Percentiles rank a stretch among this genome's conserved stretches.
phyloP scores from a whole-genome alignment of 192 early-diverging fungal genomes.

The Geranomyces michiganensis region DNA sequence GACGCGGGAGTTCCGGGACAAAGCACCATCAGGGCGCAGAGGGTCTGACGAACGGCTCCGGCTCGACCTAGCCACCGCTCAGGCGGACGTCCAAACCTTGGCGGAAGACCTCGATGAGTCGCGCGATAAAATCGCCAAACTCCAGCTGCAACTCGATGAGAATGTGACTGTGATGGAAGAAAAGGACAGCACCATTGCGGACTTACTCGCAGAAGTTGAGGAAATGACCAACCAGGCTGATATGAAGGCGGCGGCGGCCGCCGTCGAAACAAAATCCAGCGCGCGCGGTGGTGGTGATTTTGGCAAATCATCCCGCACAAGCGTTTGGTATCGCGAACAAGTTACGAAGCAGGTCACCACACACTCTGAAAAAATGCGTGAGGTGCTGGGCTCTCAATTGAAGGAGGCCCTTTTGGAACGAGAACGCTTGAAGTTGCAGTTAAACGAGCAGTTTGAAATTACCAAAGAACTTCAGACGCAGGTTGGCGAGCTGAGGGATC shows the following conservation, averaged over 20 bases:
- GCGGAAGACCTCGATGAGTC: slow-evolving; percentile 26
- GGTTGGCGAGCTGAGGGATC: slow-evolving; percentile 9
- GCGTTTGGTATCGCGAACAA: slow-evolving; percentile 13
- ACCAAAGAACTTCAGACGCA: slow-evolving; percentile 33
- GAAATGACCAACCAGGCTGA: slow-evolving; percentile 50
- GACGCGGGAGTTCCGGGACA: slow-evolving; percentile 15
- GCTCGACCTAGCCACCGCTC: slow-evolving; percentile 46
- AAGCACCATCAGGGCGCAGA: background rate
- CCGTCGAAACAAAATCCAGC: slow-evolving; percentile 24
- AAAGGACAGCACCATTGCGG: slow-evolving; percentile 51
- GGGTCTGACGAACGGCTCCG: slow-evolving; percentile 38
- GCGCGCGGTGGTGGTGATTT: background rate
- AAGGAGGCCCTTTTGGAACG: slow-evolving; percentile 46
- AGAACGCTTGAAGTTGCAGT: slow-evolving; percentile 38
- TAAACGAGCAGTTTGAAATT: slow-evolving; percentile 25
- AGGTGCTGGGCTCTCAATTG: slow-evolving; percentile 36
- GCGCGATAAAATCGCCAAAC: slow-evolving; percentile 20
- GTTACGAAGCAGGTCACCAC: slow-evolving; percentile 27
- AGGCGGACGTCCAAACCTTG: slow-evolving; percentile 31
- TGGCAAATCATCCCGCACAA: background rate
- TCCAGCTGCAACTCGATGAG: slow-evolving; percentile 42
- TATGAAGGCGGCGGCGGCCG: slow-evolving; percentile 26
- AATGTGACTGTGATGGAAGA: slow-evolving; percentile 38
- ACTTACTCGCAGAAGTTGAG: slow-evolving; percentile 49
- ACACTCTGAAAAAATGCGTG: slow-evolving; percentile 27